Base-by-base conservation (phyloP, 2,329 filamentous ascomycete species). In the Sordariomycetes sp. region DNA sequence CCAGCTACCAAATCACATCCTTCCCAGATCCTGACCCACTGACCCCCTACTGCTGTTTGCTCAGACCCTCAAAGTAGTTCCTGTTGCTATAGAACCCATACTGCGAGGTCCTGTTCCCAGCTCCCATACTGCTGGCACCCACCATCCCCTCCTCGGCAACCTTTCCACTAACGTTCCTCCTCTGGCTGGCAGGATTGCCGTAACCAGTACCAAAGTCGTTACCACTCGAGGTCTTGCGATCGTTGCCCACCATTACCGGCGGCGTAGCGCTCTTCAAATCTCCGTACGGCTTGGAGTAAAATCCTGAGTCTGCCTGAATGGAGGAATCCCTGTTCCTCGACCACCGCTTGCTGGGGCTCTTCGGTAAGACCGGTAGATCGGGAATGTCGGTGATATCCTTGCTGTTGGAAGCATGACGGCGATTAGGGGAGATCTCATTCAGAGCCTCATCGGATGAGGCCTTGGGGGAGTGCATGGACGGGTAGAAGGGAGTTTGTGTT, bases 71-170 rank as follows among this genome's bases (percentile, higher is more conserved):
- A 14, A 6, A 29, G 15, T 33, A 25, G n/a, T 18, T 28, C 11
- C 18, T 14, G 27, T 21, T 23, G 6, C 15, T 11, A 17, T 34
- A 32, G 26, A 19, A 33, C 6, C 38, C 35, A 29, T 33, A 43
- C 37, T 51, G 50, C 36, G 32, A 42, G 41, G 25, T 43, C 46
- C 35, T 39, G 37, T 32, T 38, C 11, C 15, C 61, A 3, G 58
- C 74, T 30, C 70, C 60, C 3, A n/a, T n/a, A n/a, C n/a, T n/a
- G n/a, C n/a, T n/a, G n/a, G n/a, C n/a, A n/a, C n/a, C n/a, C n/a
- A n/a, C n/a, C n/a, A n/a, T 28, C n/a, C 82, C 82, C 51, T 88
- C 83, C 52, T 87, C 82, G 0, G 70, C 81, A 36, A 78, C 57
- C 62, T 82, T 85, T 2, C 82, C 83, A 49, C 81, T 86, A 3